Evolutionary conservation across 352 stramenopile genomes (phyloP), one percentile per base, ranked within the genome.

Genomic region (Phytophthora colocasiae): DNA sequence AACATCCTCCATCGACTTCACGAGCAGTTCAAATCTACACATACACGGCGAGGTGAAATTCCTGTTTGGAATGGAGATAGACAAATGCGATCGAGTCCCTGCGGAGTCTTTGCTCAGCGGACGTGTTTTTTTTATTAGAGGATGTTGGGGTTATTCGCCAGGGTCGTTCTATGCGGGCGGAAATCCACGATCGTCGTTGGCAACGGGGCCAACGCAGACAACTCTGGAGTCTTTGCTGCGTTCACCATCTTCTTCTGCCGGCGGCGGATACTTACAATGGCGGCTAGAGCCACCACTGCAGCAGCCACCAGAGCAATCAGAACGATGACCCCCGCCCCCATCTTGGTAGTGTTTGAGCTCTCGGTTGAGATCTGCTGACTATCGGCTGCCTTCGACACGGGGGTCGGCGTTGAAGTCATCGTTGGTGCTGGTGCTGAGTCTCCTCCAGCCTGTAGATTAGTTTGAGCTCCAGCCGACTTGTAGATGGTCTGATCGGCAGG

Each of bases 241-340:
- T 75, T 62, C 26, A 88, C 17, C 59, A 82, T 52, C 51, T 81
- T 84, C 46, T 78, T 71, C 54, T 88, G 77, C 54, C 70, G 75
- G n/a, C 47, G 51, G 38, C 80, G 75, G 22, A 84, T 39, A 10
- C 64, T 63, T 17, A 86, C 55, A 51, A 88, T 74, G 7, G 63
- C 75, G 3, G 58, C 77, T 15, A 88, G 63, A 17, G 63, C 69
- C 32, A 86, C 75, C 7, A 83, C 64, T 3, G 75, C 77, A 11
- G 63, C 77, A 50, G 66, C 77, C 22, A 86, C 54, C 12, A 85
- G 46, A 10, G 51, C 78, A 44, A 75, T 49, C 4, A 83, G 11
- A n/a, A 88, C 71, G 34, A 88, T 67, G 34, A 79, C 29, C 19
- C 77, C 67, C 0, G 65, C 58, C 27, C 65, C 67, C 39, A 78